Percentiles rank a stretch among this genome's conserved stretches.
phyloP scores from a whole-genome alignment of 1,139 yeast genomes.

The Kurtzmaniella natalensis region DNA sequence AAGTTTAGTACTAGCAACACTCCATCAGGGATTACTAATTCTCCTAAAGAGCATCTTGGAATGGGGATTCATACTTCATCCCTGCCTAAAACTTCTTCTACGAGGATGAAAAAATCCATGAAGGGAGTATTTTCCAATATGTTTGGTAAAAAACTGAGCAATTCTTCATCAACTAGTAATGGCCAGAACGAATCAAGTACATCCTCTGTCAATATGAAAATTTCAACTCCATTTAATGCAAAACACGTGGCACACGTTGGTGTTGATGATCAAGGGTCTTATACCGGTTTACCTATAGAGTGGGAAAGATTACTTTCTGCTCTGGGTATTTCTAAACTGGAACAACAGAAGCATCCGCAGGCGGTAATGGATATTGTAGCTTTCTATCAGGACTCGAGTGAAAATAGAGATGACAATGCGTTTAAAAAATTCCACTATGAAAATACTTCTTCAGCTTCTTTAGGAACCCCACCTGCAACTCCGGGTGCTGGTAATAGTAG shows the following conservation, averaged over 20 bases:
- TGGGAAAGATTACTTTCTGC: conserved; percentile 85
- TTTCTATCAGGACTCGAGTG: conserved; percentile 69
- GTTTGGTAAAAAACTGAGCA: conserved; percentile 28
- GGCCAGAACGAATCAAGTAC: conserved; percentile 15
- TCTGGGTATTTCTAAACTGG: conserved; percentile 79
- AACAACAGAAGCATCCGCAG: conserved; percentile 88
- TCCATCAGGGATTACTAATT: conserved; percentile 12
- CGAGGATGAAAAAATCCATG: conserved; percentile 32
- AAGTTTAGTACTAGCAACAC: conserved; percentile 14
- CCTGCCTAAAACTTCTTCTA: conserved; percentile 14
- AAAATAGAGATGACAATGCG: conserved; percentile 60
- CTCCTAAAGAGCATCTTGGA: conserved; percentile 25
- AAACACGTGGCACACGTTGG: conserved; percentile 94
- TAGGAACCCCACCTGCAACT: conserved; percentile 23
- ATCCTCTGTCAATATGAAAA: conserved; percentile 48
- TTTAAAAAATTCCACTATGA: conserved; percentile 65
- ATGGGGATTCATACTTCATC: conserved; percentile 15
- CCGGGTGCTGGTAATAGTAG: conserved; percentile 16
- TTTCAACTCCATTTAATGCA: conserved; percentile 86
- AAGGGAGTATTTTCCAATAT: conserved; percentile 39
- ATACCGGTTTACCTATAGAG: conserved; percentile 85
- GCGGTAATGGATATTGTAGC: conserved; percentile 93
- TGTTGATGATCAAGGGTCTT: conserved; percentile 81
- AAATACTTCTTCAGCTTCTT: conserved; percentile 18
- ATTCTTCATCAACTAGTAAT: conserved; percentile 12